phyloP scores from a whole-genome alignment of 257 asterid species.

The Thymus quinquecostatus region DNA sequence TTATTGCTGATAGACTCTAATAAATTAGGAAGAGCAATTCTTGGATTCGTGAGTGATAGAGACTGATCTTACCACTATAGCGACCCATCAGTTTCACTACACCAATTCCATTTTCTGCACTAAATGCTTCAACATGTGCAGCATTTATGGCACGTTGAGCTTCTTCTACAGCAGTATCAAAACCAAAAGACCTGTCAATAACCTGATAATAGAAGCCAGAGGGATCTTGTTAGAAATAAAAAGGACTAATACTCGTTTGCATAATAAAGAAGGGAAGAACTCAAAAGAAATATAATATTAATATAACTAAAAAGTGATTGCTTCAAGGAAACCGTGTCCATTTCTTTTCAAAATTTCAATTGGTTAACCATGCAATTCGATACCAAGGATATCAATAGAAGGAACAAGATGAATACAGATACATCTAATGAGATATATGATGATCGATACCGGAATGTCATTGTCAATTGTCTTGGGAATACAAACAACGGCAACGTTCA shows the following conservation, averaged over 20 bases:
- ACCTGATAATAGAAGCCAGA: constrained; percentile 54
- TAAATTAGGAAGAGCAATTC: background rate
- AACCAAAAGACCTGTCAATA: constrained; percentile 90
- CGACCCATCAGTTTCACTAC: constrained; percentile 97
- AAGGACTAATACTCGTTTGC: constrained; percentile 17
- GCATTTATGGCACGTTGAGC: constrained; percentile 98
- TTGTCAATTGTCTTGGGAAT: constrained; percentile 97
- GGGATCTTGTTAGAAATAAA: constrained; percentile 28
- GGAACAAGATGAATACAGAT: constrained; percentile 24
- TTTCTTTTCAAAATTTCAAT: background rate
- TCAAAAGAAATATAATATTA: constrained; percentile 7
- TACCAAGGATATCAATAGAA: constrained; percentile 20
- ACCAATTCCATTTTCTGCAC: constrained; percentile 94
- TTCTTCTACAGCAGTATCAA: constrained; percentile 93
- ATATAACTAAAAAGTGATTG: constrained; percentile 10
- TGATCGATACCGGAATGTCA: constrained; percentile 82
- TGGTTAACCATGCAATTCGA: constrained; percentile 15
- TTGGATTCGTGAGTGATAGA: constrained; percentile 9
- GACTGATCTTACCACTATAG: constrained; percentile 66
- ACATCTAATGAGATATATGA: constrained; percentile 24
- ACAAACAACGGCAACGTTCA: constrained; percentile 84
- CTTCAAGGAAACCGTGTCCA: background rate
- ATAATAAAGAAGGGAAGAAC: constrained; percentile 7
- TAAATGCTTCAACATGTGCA: constrained; percentile 93
- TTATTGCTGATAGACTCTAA: constrained; percentile 15